Evolutionary conservation across 1,284 basidiomycete genomes (phyloP).

Genomic region (Moesziomyces aphidis): DNA sequence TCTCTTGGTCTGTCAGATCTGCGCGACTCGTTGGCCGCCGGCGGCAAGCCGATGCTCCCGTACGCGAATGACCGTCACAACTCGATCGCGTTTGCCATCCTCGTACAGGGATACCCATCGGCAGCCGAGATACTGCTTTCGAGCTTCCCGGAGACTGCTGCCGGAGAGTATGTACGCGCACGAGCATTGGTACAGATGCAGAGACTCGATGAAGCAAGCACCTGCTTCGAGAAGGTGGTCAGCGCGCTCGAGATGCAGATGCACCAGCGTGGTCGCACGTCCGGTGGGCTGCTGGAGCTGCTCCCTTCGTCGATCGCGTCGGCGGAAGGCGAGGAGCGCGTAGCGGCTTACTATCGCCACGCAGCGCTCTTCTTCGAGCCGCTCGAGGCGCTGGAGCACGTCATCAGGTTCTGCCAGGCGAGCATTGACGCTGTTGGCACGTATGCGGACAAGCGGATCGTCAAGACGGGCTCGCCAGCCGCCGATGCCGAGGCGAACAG

Average conservation of each 20-base stretch:
- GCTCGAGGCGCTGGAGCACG: slow-evolving; percentile 34
- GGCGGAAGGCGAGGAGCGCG: slow-evolving; percentile 25
- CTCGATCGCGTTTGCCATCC: slow-evolving; percentile 33
- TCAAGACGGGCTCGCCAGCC: slow-evolving; percentile 4
- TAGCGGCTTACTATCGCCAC: slow-evolving; percentile 42
- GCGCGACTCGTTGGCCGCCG: slow-evolving; percentile 14
- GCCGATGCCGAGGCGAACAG: slow-evolving; percentile 7
- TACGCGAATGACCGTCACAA: slow-evolving; percentile 29
- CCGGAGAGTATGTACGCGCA: slow-evolving; percentile 43
- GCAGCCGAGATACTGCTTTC: slow-evolving; percentile 34
- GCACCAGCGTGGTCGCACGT: slow-evolving; percentile 7
- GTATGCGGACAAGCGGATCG: slow-evolving; percentile 22
- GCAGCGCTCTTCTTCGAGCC: slow-evolving; percentile 51
- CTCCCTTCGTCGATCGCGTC: slow-evolving; percentile 28
- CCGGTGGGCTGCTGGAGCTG: slow-evolving; percentile 34
- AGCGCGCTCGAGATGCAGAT: slow-evolving; percentile 27
- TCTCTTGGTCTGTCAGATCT: slow-evolving; percentile 38
- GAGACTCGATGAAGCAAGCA: slow-evolving; percentile 39
- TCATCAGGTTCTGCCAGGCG: slow-evolving; percentile 45
- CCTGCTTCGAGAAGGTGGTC: slow-evolving; percentile 38
- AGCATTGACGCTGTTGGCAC: slow-evolving; percentile 48
- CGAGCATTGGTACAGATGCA: slow-evolving; percentile 42
- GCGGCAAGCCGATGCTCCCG: slow-evolving; percentile 31
- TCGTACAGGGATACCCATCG: slow-evolving; percentile 40
- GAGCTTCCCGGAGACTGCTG: slow-evolving; percentile 35